Evolutionary conservation across 2,329 filamentous ascomycete species (phyloP).

Genomic region (Aspergillus ochraceoroseus): DNA sequence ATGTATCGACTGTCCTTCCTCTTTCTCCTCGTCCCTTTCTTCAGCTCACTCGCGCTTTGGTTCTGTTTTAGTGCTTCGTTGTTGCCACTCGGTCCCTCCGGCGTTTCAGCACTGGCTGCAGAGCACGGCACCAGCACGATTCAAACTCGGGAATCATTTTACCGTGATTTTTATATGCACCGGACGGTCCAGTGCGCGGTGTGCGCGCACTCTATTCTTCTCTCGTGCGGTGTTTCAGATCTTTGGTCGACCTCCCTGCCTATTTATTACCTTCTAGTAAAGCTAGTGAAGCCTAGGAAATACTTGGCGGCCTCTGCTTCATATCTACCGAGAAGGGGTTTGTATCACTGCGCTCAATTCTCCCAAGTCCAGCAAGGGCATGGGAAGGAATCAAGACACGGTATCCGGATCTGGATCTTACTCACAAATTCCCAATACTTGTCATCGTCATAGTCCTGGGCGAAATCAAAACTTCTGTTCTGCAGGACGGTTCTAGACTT

Average conservation of each 20-base stretch:
- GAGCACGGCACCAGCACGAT: background rate
- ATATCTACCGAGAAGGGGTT: no score
- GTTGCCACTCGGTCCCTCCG: background rate
- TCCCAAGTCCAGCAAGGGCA: no score
- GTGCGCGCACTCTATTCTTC: background rate
- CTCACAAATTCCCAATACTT: no score
- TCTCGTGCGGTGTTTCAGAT: slow-evolving; percentile 11
- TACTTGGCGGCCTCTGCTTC: no score
- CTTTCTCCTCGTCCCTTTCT: background rate
- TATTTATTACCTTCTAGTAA: background rate
- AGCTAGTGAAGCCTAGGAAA: no score
- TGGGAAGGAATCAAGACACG: no score
- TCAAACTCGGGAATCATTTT: slow-evolving; percentile 1
- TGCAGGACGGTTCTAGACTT: no score
- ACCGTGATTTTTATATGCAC: background rate
- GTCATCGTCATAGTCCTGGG: no score
- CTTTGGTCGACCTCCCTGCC: background rate
- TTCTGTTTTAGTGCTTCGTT: background rate
- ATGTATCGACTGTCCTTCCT: background rate
- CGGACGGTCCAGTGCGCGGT: no score
- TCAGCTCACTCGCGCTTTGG: background rate
- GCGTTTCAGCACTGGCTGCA: slow-evolving; percentile 5
- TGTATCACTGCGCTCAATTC: no score
- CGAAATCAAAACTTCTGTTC: no score
- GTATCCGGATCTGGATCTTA: no score